Percentiles rank a stretch among this genome's conserved stretches.
phyloP scores from a whole-genome alignment of 139 green algal genomes.

The Micromonas pusilla region DNA sequence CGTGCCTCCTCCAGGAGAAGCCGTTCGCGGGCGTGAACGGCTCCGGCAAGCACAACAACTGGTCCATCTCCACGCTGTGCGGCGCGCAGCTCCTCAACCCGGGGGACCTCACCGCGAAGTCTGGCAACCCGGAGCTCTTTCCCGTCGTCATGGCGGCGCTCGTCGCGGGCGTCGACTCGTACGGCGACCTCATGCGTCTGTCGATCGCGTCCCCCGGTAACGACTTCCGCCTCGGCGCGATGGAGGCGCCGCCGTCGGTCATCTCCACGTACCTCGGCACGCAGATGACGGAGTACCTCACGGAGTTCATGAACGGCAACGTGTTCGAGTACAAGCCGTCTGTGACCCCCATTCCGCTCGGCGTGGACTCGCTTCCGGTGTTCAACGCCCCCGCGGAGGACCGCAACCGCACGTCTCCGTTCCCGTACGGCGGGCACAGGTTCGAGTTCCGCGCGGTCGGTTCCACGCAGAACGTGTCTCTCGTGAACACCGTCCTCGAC shows the following conservation, averaged over 20 bases:
- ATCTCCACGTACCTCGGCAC: conserved; percentile 36
- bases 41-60: conserved; percentile 42
- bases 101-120: conserved; percentile 1
- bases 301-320: conserved; percentile 5
- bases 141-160: conserved; percentile 34
- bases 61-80: conserved; percentile 28
- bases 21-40: conserved; percentile 39
- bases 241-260: conserved; percentile 36
- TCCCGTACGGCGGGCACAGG: conserved; percentile 36
- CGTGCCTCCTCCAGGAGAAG: conserved; percentile 36
- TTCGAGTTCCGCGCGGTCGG: conserved; percentile 39
- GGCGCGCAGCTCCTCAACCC: conserved; percentile 36
- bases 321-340: conserved; percentile 21
- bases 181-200: conserved; percentile 37
- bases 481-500: conserved; percentile 34
- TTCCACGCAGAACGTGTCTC: conserved; percentile 36
- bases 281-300: conserved; percentile 29
- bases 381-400: conserved; percentile 31
- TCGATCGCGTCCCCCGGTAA: conserved; percentile 35
- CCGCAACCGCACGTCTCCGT: conserved; percentile 36
- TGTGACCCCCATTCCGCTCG: conserved; percentile 15
- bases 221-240: conserved; percentile 38
- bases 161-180: conserved; percentile 31
- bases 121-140: conserved; percentile 28
- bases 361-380: conserved; percentile 10